These are phyloP conservation scores for Mycena indigotica DNA, from an alignment of 768 basidiomycete genomes.

Conservation along the genomic window DNA sequence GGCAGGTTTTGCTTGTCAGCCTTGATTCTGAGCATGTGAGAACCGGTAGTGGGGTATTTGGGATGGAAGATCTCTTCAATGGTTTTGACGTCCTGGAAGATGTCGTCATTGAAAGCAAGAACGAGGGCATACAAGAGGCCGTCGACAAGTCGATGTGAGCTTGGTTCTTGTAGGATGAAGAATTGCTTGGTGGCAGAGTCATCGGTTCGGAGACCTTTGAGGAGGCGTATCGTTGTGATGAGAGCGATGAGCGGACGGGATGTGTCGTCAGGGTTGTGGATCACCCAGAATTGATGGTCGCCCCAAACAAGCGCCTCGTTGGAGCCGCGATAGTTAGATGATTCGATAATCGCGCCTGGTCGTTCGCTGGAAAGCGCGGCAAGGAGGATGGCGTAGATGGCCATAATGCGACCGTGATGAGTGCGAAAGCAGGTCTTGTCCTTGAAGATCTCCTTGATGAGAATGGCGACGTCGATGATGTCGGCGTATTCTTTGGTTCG, in stretches of 20 bases:
- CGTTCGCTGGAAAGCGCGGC: background rate
- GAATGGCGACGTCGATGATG: background rate
- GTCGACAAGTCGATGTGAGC: background rate
- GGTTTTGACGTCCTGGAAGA: background rate
- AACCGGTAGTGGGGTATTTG: background rate
- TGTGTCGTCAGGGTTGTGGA: background rate
- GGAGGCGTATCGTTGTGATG: background rate
- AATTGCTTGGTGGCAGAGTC: background rate
- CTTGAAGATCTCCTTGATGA: background rate
- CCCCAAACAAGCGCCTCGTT: background rate
- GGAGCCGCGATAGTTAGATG: background rate
- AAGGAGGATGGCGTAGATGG: background rate
- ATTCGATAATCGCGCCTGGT: background rate
- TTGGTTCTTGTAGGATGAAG: background rate
- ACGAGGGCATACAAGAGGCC: background rate
- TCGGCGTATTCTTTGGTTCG: background rate
- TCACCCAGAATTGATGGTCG: background rate
- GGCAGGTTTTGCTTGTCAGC: background rate
- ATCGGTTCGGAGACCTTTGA: background rate
- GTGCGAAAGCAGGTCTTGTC: background rate
- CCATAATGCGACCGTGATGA: background rate
- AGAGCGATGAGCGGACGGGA: background rate
- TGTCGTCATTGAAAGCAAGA: background rate
- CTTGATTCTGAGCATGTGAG: background rate
- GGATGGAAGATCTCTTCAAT: conserved; percentile 1